phyloP scores from a whole-genome alignment of 2,329 filamentous ascomycete species.

The Gnomoniopsis sp. region DNA sequence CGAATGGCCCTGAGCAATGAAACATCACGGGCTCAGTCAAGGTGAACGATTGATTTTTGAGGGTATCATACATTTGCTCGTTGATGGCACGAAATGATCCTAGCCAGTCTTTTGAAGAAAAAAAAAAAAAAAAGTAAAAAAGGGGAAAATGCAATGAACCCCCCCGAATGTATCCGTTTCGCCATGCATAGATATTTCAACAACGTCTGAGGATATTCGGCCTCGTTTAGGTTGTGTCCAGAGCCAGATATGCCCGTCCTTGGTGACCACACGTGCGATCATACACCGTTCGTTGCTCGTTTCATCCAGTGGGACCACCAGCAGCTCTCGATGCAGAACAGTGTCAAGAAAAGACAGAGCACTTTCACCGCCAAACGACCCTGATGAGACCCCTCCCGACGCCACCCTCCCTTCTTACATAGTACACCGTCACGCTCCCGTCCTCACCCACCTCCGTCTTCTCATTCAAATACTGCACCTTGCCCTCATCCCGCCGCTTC shows the following conservation, averaged over 20 bases:
- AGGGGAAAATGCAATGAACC: no score
- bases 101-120: not conserved
- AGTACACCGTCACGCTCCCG: slow-evolving; percentile 11
- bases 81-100: not conserved
- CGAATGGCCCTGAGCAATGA: not conserved
- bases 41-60: not conserved
- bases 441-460: slow-evolving; percentile 12
- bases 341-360: no score
- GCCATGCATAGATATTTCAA: not conserved
- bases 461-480: slow-evolving; percentile 20
- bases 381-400: slow-evolving; percentile 14
- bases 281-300: no score
- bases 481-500: slow-evolving; percentile 14
- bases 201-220: no score
- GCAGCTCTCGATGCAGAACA: no score
- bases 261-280: no score
- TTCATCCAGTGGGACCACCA: no score
- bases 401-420: slow-evolving; percentile 14
- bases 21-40: not conserved
- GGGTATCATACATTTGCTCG: not conserved
- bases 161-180: not conserved
- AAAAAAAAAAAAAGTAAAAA: not conserved
- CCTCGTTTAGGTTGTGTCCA: no score
- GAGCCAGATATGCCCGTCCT: no score
- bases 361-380: slow-evolving; percentile 15